phyloP scores from a whole-genome alignment of 2,329 filamentous ascomycete genomes.

The Purpureocillium takamizusanense region DNA sequence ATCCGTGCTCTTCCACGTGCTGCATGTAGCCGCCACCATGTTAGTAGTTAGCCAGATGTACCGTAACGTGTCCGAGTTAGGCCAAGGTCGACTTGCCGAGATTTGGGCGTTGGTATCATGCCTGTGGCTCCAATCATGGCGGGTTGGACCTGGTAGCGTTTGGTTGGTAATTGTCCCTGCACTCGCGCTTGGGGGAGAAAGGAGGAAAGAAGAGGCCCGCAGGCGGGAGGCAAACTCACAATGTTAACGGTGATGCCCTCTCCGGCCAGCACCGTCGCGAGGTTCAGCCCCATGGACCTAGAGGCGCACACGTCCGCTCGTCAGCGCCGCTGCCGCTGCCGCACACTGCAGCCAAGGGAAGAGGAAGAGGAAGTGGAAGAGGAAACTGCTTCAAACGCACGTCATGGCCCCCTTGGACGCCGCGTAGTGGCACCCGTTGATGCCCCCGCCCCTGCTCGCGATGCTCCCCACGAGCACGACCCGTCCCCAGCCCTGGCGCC shows the following conservation, averaged over 20 bases:
- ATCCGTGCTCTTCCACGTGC: slow-evolving; percentile 19
- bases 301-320: too few relatives aligned
- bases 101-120: slow-evolving; percentile 23
- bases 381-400: too few relatives aligned
- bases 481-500: slow-evolving; percentile 20
- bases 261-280: slow-evolving; percentile 20
- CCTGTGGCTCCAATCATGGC: slow-evolving; percentile 27
- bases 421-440: slow-evolving; percentile 26
- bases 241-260: slow-evolving; percentile 25
- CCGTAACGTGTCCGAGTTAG: too few relatives aligned
- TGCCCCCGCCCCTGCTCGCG: slow-evolving; percentile 20
- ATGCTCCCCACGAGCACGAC: slow-evolving; percentile 24
- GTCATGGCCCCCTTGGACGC: slow-evolving; percentile 21
- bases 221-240: slow-evolving; percentile 10
- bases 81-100: slow-evolving; percentile 16
- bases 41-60: too few relatives aligned
- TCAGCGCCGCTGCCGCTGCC: too few relatives aligned
- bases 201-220: too few relatives aligned
- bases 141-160: slow-evolving; percentile 16
- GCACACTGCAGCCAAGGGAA: too few relatives aligned
- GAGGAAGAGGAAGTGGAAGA: background rate
- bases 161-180: background rate
- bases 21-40: too few relatives aligned
- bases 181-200: too few relatives aligned
- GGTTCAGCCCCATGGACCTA: slow-evolving; percentile 25